Percentiles rank a stretch among this genome's conserved stretches.
These are phyloP conservation scores for Phytophthora citrophthora DNA, from an alignment of 352 stramenopile genomes.

Conservation along the genomic window DNA sequence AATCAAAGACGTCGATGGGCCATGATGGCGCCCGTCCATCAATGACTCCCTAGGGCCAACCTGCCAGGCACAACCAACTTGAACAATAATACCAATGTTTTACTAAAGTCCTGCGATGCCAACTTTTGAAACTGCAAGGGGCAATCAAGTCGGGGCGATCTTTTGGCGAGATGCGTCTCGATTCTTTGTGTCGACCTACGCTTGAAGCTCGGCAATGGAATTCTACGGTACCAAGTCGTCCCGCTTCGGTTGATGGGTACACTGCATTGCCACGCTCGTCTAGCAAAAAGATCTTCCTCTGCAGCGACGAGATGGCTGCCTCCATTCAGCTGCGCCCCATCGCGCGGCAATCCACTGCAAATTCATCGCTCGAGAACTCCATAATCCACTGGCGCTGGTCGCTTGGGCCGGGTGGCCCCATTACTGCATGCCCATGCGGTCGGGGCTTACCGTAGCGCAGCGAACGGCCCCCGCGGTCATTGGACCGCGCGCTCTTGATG, in stretches of 20 bases:
- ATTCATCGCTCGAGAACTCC: neutral
- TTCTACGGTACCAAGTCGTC: conserved; percentile 19
- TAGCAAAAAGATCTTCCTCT: conserved; percentile 27
- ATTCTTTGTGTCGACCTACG: conserved; percentile 11
- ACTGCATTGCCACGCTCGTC: conserved; percentile 1
- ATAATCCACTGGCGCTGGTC: conserved; percentile 22
- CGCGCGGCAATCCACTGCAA: conserved; percentile 1
- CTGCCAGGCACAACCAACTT: too few relatives aligned
- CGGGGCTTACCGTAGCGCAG: neutral
- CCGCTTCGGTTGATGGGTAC: conserved; percentile 30
- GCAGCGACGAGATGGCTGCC: conserved; percentile 19
- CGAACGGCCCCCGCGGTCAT: neutral
- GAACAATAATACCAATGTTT: too few relatives aligned
- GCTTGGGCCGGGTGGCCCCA: neutral
- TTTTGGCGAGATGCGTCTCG: neutral
- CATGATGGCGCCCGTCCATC: neutral
- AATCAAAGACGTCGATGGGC: too few relatives aligned
- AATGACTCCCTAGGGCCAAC: too few relatives aligned
- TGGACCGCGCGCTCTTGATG: conserved; percentile 16
- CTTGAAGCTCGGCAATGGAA: conserved; percentile 13
- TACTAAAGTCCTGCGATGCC: too few relatives aligned
- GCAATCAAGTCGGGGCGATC: neutral
- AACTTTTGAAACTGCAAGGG: too few relatives aligned
- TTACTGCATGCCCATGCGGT: conserved; percentile 22
- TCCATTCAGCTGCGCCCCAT: conserved; percentile 18